Conservation (phyloP, 768 basidiomycete species). For the Paxillus ammoniavirescens region DNA sequence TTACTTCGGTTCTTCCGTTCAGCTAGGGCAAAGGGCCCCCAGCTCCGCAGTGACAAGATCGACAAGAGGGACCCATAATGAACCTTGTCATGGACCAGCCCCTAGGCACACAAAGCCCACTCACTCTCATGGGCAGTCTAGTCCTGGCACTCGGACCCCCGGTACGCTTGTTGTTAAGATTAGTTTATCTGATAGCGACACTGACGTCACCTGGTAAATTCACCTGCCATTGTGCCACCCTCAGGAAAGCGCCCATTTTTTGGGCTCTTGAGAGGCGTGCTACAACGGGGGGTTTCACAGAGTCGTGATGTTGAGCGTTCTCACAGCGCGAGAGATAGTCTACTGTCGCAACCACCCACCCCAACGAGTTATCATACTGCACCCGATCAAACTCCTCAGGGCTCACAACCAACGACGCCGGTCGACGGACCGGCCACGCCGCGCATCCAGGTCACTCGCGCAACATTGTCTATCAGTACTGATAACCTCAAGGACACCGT, state of each 20-base stretch:
- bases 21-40: not conserved
- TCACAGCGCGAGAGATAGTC: not conserved
- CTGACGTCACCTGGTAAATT: too few relatives aligned
- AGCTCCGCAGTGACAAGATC: not conserved
- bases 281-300: not conserved
- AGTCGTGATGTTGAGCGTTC: not conserved
- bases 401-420: not conserved
- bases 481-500: too few relatives aligned
- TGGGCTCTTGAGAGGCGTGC: not conserved
- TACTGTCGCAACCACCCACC: not conserved
- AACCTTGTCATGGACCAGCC: too few relatives aligned
- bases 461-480: not conserved
- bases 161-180: too few relatives aligned
- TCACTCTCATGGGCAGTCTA: too few relatives aligned
- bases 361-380: too few relatives aligned
- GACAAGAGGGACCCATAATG: not conserved
- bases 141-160: too few relatives aligned
- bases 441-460: not conserved
- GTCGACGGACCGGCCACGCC: not conserved
- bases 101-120: not conserved
- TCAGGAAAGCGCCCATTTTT: not conserved
- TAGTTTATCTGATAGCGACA: too few relatives aligned
- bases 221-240: not conserved
- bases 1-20: too few relatives aligned
- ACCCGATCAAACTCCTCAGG: too few relatives aligned